phyloP scores from a whole-genome alignment of 768 basidiomycete genomes.

The Mycena alexandri region DNA sequence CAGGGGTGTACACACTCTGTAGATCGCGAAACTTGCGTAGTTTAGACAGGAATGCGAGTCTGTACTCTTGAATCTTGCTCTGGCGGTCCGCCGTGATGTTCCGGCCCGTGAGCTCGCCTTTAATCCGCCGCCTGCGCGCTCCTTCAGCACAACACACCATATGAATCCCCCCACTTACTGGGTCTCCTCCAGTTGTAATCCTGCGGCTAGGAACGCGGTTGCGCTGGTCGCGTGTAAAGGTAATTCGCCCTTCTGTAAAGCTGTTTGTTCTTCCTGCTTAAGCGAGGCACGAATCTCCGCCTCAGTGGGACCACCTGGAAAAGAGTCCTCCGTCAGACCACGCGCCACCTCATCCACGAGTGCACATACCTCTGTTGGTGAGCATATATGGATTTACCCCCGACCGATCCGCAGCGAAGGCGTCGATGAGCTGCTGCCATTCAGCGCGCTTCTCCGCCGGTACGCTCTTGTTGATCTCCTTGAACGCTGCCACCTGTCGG shows the following conservation, averaged over 20 bases:
- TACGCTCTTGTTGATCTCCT: not conserved
- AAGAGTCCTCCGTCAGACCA: not conserved
- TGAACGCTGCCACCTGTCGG: not conserved
- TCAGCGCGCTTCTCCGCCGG: not conserved
- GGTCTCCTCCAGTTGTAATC: constrained; percentile 4
- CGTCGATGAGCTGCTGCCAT: not conserved
- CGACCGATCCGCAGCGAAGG: not conserved
- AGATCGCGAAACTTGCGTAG: constrained; percentile 1
- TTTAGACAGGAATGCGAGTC: constrained; percentile 10
- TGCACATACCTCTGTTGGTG: not conserved
- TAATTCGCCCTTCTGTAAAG: not conserved
- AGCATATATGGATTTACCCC: not conserved
- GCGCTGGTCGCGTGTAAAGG: constrained; percentile 2
- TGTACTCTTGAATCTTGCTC: constrained; percentile 19
- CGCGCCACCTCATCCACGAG: not conserved
- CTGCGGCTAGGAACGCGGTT: constrained; percentile 1
- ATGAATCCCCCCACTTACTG: not conserved
- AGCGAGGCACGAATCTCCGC: too few species aligned
- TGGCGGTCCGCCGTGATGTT: constrained; percentile 10
- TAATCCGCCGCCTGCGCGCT: not conserved
- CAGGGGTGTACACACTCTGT: constrained; percentile 19
- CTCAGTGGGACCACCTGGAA: not conserved
- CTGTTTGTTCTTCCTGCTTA: constrained; percentile 7
- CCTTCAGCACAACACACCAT: not conserved
- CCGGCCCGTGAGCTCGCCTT: not conserved